Conservation (phyloP, 2,329 filamentous ascomycete genomes). For the Xylaria digitata region DNA sequence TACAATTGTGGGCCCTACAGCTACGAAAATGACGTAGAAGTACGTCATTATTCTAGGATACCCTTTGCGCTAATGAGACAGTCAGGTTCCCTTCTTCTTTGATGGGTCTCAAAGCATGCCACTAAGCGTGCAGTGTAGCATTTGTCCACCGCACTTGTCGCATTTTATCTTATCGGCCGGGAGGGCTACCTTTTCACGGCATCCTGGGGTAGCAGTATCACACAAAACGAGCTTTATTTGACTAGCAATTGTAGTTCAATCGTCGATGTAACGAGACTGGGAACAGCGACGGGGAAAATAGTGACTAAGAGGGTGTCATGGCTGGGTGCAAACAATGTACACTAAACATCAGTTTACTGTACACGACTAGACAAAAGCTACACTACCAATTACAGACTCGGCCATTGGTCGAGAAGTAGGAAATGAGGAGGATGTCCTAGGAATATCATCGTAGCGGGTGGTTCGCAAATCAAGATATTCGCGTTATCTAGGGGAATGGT, state of each 20-base stretch:
- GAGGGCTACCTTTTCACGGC: not conserved
- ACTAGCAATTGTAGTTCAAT: not conserved
- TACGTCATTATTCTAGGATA: constrained; percentile 33
- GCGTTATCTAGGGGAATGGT: not conserved
- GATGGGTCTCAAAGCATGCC: constrained; percentile 14
- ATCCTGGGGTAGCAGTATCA: not conserved
- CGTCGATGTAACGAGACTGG: not conserved
- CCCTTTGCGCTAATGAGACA: constrained; percentile 11
- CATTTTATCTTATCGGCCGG: not conserved
- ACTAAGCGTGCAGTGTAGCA: not conserved
- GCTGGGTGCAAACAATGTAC: not conserved
- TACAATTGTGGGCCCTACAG: constrained; percentile 21
- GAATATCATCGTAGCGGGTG: not conserved
- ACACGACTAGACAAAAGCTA: not conserved
- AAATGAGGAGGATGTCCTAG: not conserved
- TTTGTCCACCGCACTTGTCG: not conserved
- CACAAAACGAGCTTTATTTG: not conserved
- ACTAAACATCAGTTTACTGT: constrained; percentile 1
- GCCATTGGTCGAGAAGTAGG: not conserved
- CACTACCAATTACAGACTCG: not conserved
- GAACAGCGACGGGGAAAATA: not conserved
- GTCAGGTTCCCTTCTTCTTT: constrained; percentile 10
- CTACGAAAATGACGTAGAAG: constrained; percentile 26
- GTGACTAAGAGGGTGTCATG: not conserved
- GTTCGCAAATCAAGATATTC: constrained; percentile 1